Percentiles rank a stretch among this genome's conserved stretches.
phyloP scores from a whole-genome alignment of 768 basidiomycete species.

The Tephrocybe sp. region DNA sequence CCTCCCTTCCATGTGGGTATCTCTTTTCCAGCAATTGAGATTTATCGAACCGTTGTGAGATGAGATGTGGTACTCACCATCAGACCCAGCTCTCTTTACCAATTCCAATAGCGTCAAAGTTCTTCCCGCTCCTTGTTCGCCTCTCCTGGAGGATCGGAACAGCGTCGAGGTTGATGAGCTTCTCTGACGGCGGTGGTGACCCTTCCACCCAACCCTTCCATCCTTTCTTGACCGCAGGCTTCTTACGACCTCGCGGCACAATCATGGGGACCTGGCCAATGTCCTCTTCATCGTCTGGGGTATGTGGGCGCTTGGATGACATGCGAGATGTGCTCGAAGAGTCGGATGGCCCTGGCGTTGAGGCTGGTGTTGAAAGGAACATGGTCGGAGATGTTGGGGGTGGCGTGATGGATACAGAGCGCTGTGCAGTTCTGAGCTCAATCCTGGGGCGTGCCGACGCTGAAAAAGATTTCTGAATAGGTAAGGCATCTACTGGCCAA shows the following conservation, averaged over 20 bases:
- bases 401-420: conserved; percentile 74
- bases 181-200: conserved; percentile 76
- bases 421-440: conserved; percentile 66
- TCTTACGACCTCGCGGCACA: conserved; percentile 51
- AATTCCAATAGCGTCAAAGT: conserved; percentile 79
- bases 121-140: conserved; percentile 81
- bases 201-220: conserved; percentile 94
- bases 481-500: conserved; percentile 44
- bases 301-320: conserved; percentile 78
- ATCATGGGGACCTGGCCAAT: conserved; percentile 26
- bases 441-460: conserved; percentile 57
- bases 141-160: conserved; percentile 71
- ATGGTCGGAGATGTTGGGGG: conserved; percentile 53
- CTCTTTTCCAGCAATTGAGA: conserved; percentile 34
- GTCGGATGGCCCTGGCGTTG: conserved; percentile 74
- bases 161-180: conserved; percentile 79
- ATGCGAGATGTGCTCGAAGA: conserved; percentile 74
- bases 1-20: conserved; percentile 15
- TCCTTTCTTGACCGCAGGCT: conserved; percentile 70
- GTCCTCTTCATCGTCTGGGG: conserved; percentile 64
- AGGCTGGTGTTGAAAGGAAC: conserved; percentile 58
- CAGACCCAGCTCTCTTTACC: conserved; percentile 79
- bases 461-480: not conserved
- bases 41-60: conserved; percentile 51
- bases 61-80: conserved; percentile 40